These are phyloP conservation scores for Diaporthe citrichinensis DNA, from an alignment of 2,329 filamentous ascomycete genomes.

Conservation along the genomic window DNA sequence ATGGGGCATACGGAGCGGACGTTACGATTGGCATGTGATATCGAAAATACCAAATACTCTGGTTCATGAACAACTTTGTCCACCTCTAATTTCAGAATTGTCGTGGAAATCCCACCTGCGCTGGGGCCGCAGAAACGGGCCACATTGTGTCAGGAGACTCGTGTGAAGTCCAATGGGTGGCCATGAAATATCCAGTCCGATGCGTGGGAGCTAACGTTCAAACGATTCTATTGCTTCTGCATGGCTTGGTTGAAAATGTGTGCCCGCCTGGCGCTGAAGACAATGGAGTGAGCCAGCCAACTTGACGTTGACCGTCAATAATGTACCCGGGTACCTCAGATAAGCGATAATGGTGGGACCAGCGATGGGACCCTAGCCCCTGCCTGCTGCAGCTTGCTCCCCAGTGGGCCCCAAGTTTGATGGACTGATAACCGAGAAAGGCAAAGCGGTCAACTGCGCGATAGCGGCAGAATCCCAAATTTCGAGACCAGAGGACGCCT, in stretches of 20 bases:
- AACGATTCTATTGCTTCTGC: neutral
- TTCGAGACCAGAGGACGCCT: slow-evolving; percentile 1
- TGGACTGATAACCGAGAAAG: slow-evolving; percentile 7
- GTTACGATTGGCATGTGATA: slow-evolving; percentile 37
- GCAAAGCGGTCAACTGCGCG: neutral
- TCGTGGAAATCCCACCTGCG: slow-evolving; percentile 14
- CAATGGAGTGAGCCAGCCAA: neutral
- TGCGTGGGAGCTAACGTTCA: neutral
- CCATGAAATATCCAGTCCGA: neutral
- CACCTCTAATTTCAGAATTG: slow-evolving; percentile 45
- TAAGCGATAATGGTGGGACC: neutral
- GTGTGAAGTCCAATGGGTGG: neutral
- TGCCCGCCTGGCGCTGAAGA: neutral
- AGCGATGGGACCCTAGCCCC: too few relatives aligned
- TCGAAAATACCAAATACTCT: slow-evolving; percentile 39
- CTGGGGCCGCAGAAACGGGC: neutral
- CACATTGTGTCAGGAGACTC: neutral
- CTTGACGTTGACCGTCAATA: neutral
- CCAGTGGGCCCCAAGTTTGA: neutral
- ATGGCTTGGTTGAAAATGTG: neutral
- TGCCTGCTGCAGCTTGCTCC: neutral
- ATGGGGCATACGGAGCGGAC: slow-evolving; percentile 1
- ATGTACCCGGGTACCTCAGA: neutral
- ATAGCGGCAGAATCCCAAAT: slow-evolving; percentile 31
- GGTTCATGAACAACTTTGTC: slow-evolving; percentile 47